Conservation (phyloP, 2,329 filamentous ascomycete species). For the Byssothecium circinans region DNA sequence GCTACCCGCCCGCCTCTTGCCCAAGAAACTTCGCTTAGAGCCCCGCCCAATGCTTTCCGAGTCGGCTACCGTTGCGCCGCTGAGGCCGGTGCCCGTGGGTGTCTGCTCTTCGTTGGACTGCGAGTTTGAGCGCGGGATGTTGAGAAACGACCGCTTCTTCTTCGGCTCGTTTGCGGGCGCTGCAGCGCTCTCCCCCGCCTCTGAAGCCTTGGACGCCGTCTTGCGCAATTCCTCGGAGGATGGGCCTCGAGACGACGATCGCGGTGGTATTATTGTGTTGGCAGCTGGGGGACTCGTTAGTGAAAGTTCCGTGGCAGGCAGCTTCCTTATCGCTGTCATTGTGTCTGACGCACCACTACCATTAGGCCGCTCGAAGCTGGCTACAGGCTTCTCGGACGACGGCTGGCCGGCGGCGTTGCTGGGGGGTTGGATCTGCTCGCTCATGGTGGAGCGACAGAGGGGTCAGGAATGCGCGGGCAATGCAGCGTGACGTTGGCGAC, state of each 20-base stretch:
- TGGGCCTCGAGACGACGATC: conserved; percentile 25
- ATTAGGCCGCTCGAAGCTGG: conserved; percentile 35
- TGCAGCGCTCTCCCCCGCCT: conserved; percentile 14
- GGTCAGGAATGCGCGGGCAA: conserved; percentile 20
- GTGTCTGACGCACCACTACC: conserved; percentile 33
- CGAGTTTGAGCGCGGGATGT: conserved; percentile 37
- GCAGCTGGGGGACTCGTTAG: conserved; percentile 10
- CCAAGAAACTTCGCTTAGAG: conserved; percentile 51
- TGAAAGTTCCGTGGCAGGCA: conserved; percentile 1
- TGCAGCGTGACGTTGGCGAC: conserved; percentile 17
- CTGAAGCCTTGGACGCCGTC: conserved; percentile 16
- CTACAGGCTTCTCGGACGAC: conserved; percentile 32
- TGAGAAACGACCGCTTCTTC: conserved; percentile 42
- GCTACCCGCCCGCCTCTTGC: conserved; percentile 49
- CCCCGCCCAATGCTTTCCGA: conserved; percentile 49
- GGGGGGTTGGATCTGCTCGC: conserved; percentile 32
- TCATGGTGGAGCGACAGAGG: conserved; percentile 38
- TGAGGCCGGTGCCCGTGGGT: conserved; percentile 45
- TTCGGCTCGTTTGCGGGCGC: conserved; percentile 28
- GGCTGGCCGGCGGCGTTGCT: conserved; percentile 29
- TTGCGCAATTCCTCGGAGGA: conserved; percentile 24
- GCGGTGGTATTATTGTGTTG: conserved; percentile 21
- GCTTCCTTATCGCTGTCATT: not conserved
- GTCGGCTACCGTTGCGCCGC: conserved; percentile 49
- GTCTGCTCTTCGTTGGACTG: conserved; percentile 35